A percentile compares a stretch with the other conserved stretches of the same genome.
Evolutionary conservation across 257 asterid species (phyloP).

Genomic region (Solanum pinnatisectum): DNA sequence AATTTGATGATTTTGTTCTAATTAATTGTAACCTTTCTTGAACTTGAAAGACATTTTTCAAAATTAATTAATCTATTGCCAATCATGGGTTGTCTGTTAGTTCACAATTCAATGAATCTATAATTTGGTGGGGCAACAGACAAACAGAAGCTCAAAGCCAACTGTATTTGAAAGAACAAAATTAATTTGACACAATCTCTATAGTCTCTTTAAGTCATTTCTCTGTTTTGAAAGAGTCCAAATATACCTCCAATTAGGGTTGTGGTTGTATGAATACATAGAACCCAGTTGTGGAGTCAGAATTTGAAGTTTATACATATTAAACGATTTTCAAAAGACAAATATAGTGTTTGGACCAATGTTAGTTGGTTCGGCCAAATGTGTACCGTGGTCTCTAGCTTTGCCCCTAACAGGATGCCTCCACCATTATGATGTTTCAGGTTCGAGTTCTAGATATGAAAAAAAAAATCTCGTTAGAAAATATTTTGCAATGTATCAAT

Average conservation of each 20-base stretch:
- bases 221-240: slow-evolving; percentile 7
- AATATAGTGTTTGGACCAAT: not conserved
- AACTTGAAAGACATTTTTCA: not conserved
- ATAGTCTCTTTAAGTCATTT: slow-evolving; percentile 4
- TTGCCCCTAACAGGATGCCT: too few species aligned
- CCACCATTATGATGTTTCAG: not conserved
- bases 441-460: not conserved
- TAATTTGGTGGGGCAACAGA: slow-evolving; percentile 54
- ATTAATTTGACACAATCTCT: not conserved
- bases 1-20: not conserved
- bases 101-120: slow-evolving; percentile 31
- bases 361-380: not conserved
- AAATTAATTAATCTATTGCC: not conserved
- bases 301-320: not conserved
- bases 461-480: not conserved
- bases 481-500: slow-evolving; percentile 33
- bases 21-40: not conserved
- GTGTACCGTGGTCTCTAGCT: not conserved
- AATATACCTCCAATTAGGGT: not conserved
- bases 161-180: slow-evolving; percentile 25
- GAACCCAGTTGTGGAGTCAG: fast-evolving
- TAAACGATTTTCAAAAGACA: not conserved
- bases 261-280: not conserved
- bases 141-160: slow-evolving; percentile 51
- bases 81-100: slow-evolving; percentile 55